Evolutionary conservation across 208 protist species (phyloP).

Genomic region (Acanthamoeba lenticulata): DNA sequence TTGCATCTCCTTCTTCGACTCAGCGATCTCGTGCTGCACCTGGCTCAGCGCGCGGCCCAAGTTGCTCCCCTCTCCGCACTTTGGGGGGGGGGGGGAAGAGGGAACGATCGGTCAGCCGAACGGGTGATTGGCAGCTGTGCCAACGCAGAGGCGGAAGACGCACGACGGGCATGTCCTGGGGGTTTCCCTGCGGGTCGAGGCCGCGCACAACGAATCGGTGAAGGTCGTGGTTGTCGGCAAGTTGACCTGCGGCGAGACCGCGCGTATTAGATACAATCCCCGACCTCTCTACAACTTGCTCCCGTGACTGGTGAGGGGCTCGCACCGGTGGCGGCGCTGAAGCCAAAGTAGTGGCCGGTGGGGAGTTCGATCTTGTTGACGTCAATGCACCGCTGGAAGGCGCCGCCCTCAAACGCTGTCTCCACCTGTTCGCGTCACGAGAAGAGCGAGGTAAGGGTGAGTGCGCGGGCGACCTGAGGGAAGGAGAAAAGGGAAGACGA

Average conservation of each 20-base stretch:
- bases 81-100: neutral
- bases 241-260: neutral
- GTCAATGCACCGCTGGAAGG: slow-evolving; percentile 8
- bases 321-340: slow-evolving; percentile 2
- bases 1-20: slow-evolving; percentile 24
- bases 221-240: slow-evolving; percentile 28
- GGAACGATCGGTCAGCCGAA: neutral
- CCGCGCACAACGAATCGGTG: slow-evolving; percentile 34
- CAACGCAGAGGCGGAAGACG: neutral
- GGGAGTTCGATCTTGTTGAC: slow-evolving; percentile 7
- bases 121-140: too few species aligned
- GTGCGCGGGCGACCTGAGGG: neutral
- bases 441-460: neutral
- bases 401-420: neutral
- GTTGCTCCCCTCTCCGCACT: slow-evolving; percentile 30
- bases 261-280: neutral
- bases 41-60: slow-evolving; percentile 23
- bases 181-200: neutral
- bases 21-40: slow-evolving; percentile 33
- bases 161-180: slow-evolving; percentile 16
- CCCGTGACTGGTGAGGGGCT: neutral
- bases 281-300: neutral
- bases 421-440: too few species aligned
- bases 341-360: neutral
- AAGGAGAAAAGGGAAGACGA: neutral